These are phyloP conservation scores for Fonsecaea pedrosoi DNA, from an alignment of 2,329 filamentous ascomycete species.

Conservation along the genomic window DNA sequence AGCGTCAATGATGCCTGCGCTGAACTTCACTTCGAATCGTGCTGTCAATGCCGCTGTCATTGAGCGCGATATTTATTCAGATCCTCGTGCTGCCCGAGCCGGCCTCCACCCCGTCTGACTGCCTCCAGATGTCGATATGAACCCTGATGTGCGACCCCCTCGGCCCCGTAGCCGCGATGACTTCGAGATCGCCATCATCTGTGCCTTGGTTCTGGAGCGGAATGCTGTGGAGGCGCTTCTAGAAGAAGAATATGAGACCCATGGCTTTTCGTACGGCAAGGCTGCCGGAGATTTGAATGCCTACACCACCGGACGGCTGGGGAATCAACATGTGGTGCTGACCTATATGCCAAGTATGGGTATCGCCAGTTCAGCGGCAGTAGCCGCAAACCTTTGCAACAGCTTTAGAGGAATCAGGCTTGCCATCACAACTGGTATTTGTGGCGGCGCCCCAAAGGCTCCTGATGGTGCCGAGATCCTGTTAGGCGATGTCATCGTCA, in stretches of 20 bases:
- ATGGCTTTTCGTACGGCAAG: conserved; percentile 71
- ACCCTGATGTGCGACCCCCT: background rate
- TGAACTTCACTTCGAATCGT: background rate
- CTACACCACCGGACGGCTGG: conserved; percentile 38
- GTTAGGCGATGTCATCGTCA: conserved; percentile 46
- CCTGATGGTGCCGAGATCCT: conserved; percentile 35
- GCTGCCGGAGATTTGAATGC: conserved; percentile 17
- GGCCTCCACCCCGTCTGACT: background rate
- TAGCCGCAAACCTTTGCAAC: conserved; percentile 6
- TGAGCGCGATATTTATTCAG: background rate
- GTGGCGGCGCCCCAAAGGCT: conserved; percentile 6
- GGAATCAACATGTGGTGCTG: conserved; percentile 38
- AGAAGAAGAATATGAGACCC: conserved; percentile 99
- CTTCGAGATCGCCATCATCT: conserved; percentile 25
- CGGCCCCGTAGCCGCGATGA: conserved; percentile 9
- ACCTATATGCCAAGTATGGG: conserved; percentile 35
- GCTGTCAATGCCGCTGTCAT: background rate
- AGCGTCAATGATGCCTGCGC: background rate
- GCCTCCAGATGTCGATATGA: background rate
- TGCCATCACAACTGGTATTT: conserved; percentile 19
- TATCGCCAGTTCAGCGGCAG: conserved; percentile 4
- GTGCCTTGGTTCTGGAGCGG: conserved; percentile 19
- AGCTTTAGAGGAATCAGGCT: conserved; percentile 14
- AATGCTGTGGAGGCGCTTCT: conserved; percentile 54
- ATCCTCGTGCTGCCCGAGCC: background rate